Evolutionary conservation across 768 basidiomycete genomes (phyloP), one percentile per base, ranked within the genome.

Genomic region (Ephemerocybe angulata): DNA sequence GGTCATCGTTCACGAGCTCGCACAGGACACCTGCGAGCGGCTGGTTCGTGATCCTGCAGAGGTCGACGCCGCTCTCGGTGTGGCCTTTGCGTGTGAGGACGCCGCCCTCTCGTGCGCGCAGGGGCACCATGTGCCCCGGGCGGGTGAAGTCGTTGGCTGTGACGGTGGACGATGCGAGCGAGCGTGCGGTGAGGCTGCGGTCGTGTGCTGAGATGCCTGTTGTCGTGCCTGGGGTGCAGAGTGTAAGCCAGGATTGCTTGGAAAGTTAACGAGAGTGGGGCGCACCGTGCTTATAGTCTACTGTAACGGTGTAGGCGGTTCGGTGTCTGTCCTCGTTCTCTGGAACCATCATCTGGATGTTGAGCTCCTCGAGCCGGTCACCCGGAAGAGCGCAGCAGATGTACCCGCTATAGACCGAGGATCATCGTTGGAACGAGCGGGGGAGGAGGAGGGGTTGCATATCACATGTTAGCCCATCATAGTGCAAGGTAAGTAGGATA

Each of bases 201-300:
- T 99, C 97, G 69, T 93, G 87, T 3, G 96, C 96, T 33, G 96
- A 97, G 62, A 99, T 99, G 24, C 97, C 97, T 17, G 97, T 99
- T 3, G 92, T 86, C 3, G 92, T 96, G 2, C 90, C 93, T 92
- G 57, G 46, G 44, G 27, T 22, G 13, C 7, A 19, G 33, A 17
- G 50, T 46, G 62, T 59, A 50, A 54, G 13, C 13, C 35, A 19
- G 35, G 46, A 42, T 38, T 6, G 37, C 19, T 8, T 47, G 54
- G 25, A 58, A 64, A 53, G 49, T 50, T 60, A 53, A 56, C 49
- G 53, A 28, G 35, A 28, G 46, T 31, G 37, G 40, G 4, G 69
- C 81, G 55, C 51, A 90, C 94, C 93, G 58, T 91, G 81, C 63
- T 82, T 88, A 70, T 94, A 94, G 72, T 99, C 97, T 44, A 96